Evolutionary conservation across 805 yeast species (phyloP).

Genomic region (Candida pini): DNA sequence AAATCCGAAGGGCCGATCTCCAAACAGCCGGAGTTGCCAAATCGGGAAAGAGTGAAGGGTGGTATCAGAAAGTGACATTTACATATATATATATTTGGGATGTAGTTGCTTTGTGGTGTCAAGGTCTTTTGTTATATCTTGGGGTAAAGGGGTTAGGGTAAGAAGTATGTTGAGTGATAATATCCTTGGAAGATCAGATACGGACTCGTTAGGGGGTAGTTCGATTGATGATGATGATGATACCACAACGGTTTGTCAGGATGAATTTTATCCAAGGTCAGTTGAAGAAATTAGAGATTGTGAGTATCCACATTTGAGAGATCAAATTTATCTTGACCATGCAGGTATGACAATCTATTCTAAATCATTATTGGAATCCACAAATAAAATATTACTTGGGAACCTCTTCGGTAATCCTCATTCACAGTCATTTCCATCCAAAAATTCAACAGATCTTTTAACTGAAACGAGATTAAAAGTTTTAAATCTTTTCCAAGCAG

Average conservation of each 20-base stretch:
- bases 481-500: conserved; percentile 29
- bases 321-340: conserved; percentile 33
- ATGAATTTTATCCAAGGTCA: conserved; percentile 5
- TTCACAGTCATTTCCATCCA: conserved; percentile 32
- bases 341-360: conserved; percentile 38
- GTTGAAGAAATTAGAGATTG: conserved; percentile 11
- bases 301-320: conserved; percentile 22
- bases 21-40: too few species aligned
- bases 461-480: conserved; percentile 25
- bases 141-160: too few species aligned
- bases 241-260: not conserved
- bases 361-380: conserved; percentile 20
- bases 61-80: too few species aligned
- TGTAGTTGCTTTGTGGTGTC: too few species aligned
- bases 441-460: conserved; percentile 21
- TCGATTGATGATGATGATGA: not conserved
- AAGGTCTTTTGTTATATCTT: too few species aligned
- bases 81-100: too few species aligned
- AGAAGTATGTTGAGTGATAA: too few species aligned
- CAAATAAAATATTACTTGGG: conserved; percentile 19
- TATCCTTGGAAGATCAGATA: too few species aligned
- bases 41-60: too few species aligned
- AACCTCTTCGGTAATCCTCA: conserved; percentile 36
- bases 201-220: too few species aligned
- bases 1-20: too few species aligned